phyloP scores from a whole-genome alignment of 1,139 yeast genomes.

The Pichia sp. region DNA sequence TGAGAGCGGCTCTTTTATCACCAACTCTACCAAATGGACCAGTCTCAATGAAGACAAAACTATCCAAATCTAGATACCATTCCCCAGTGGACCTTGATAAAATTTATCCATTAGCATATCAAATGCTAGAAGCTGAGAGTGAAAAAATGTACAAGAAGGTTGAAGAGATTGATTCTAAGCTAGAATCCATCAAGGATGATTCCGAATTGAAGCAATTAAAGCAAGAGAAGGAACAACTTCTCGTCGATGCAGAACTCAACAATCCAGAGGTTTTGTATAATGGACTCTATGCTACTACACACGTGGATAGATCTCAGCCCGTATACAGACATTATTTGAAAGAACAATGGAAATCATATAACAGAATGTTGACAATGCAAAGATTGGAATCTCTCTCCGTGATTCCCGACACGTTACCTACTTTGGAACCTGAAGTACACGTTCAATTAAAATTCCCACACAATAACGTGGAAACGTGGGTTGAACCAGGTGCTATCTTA shows the following conservation, averaged over 20 bases:
- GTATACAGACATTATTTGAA: constrained; percentile 66
- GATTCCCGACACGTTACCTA: constrained; percentile 91
- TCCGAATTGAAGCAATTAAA: constrained; percentile 11
- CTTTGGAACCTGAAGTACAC: constrained; percentile 75
- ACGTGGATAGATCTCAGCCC: constrained; percentile 65
- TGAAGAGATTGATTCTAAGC: constrained; percentile 23
- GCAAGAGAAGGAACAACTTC: constrained; percentile 21
- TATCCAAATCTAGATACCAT: constrained; percentile 45
- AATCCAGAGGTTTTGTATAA: constrained; percentile 85
- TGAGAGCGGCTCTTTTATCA: constrained; percentile 32
- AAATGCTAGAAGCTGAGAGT: constrained; percentile 46
- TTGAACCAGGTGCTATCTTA: constrained; percentile 70
- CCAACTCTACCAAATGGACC: constrained; percentile 39
- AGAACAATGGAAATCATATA: constrained; percentile 65
- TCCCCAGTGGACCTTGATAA: constrained; percentile 67
- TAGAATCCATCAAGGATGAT: constrained; percentile 14
- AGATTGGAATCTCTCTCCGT: constrained; percentile 79
- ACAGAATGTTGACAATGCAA: constrained; percentile 73
- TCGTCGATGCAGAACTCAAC: constrained; percentile 50
- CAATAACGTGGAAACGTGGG: constrained; percentile 54
- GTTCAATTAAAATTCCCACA: constrained; percentile 73
- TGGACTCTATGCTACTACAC: constrained; percentile 37
- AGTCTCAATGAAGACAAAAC: constrained; percentile 36
- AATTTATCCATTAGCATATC: constrained; percentile 64
- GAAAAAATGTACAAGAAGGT: constrained; percentile 26